These are phyloP conservation scores for Novakomyces olei DNA, from an alignment of 805 yeast genomes.

Conservation along the genomic window DNA sequence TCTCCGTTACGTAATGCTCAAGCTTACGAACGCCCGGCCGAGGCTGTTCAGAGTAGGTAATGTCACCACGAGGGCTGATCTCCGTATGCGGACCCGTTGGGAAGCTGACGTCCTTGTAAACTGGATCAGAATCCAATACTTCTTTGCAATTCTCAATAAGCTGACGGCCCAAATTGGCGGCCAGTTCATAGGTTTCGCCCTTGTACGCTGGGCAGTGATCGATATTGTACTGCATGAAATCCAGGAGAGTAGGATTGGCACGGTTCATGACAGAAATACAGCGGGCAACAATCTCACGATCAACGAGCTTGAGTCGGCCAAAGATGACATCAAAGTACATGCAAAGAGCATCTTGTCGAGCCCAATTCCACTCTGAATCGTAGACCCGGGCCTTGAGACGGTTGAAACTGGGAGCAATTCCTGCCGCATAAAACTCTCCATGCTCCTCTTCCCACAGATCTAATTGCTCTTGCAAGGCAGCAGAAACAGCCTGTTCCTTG, in stretches of 20 bases:
- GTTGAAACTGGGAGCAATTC: constrained; percentile 76
- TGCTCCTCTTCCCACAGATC: constrained; percentile 80
- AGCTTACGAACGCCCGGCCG: constrained; percentile 83
- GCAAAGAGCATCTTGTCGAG: constrained; percentile 84
- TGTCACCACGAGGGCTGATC: constrained; percentile 71
- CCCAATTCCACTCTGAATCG: constrained; percentile 99
- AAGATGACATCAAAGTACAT: constrained; percentile 91
- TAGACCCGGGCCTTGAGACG: constrained; percentile 84
- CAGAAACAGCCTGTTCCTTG: constrained; percentile 67
- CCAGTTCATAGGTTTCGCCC: constrained; percentile 84
- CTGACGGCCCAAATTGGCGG: constrained; percentile 74
- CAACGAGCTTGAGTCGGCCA: constrained; percentile 74
- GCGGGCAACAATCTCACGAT: constrained; percentile 86
- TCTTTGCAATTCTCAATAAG: constrained; percentile 88
- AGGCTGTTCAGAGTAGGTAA: constrained; percentile 62
- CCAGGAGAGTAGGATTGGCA: constrained; percentile 77
- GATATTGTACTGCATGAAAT: constrained; percentile 87
- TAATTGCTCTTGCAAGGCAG: constrained; percentile 64
- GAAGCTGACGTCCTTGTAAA: constrained; percentile 79
- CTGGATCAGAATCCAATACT: constrained; percentile 60
- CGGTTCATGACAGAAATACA: constrained; percentile 97
- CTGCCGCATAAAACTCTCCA: constrained; percentile 84
- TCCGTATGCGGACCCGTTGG: constrained; percentile 91
- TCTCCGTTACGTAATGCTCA: constrained; percentile 84
- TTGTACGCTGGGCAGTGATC: constrained; percentile 65